Evolutionary conservation across 768 basidiomycete genomes (phyloP).

Genomic region (Naganishia randhawae): DNA sequence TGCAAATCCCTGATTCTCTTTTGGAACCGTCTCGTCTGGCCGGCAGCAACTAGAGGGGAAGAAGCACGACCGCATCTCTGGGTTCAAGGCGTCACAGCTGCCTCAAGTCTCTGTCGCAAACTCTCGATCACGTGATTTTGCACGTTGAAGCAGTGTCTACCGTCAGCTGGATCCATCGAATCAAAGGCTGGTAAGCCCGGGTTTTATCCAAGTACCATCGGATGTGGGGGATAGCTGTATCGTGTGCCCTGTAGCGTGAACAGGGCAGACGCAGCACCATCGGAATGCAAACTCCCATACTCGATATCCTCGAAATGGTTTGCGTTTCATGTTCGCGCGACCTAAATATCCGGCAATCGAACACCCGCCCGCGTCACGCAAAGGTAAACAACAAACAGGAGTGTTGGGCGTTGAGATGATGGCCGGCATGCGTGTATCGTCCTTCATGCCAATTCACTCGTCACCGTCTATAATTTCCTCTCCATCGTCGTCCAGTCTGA

Average conservation of each 20-base stretch:
- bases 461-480: conserved; percentile 7
- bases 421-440: too few relatives aligned
- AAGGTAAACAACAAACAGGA: conserved; percentile 20
- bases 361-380: conserved; percentile 7
- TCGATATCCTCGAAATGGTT: neutral
- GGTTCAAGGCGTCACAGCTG: too few relatives aligned
- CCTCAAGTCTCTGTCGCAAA: too few relatives aligned
- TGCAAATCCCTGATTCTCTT: too few relatives aligned
- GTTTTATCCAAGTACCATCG: too few relatives aligned
- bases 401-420: neutral
- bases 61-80: too few relatives aligned
- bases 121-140: neutral
- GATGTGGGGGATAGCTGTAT: neutral
- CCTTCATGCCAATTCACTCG: neutral
- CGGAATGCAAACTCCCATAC: neutral
- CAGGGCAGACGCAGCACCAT: neutral
- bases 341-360: conserved; percentile 15
- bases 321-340: conserved; percentile 15
- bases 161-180: neutral
- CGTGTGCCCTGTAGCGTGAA: neutral
- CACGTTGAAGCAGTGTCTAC: neutral
- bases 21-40: too few relatives aligned
- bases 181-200: too few relatives aligned
- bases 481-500: neutral
- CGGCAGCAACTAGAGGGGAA: too few relatives aligned